A percentile compares a stretch with the other conserved stretches of the same genome.
These are phyloP conservation scores for Nakazawaea anatomiae DNA, from an alignment of 805 yeast genomes.

Conservation along the genomic window DNA sequence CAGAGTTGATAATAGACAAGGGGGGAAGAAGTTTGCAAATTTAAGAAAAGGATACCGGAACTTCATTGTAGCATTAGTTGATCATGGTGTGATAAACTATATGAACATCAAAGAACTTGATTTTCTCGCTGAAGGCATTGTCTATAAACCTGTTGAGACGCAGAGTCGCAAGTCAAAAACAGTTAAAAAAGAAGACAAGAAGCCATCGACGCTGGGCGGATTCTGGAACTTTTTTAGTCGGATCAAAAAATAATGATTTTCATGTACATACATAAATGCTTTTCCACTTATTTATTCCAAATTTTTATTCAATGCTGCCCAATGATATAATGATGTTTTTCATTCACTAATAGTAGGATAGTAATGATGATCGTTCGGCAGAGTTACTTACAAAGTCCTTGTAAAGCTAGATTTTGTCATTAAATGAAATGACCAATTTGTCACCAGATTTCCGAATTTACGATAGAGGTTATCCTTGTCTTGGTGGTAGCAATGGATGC, in stretches of 20 bases:
- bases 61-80: slow-evolving; percentile 64
- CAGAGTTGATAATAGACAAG: not conserved
- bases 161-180: no score
- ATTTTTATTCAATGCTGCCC: no score
- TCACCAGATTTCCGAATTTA: no score
- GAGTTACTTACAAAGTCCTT: no score
- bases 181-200: not conserved
- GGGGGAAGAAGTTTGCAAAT: slow-evolving; percentile 26
- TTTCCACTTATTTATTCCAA: no score
- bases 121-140: slow-evolving; percentile 27
- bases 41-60: slow-evolving; percentile 49
- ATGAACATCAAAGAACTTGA: slow-evolving; percentile 45
- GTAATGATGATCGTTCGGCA: no score
- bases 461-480: no score
- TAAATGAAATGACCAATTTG: no score
- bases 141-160: slow-evolving; percentile 16
- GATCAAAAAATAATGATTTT: not conserved
- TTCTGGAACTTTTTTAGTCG: not conserved
- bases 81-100: slow-evolving; percentile 70
- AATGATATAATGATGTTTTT: no score
- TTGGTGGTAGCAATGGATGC: no score
- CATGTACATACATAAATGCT: not conserved
- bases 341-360: no score
- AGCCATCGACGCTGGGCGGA: not conserved
- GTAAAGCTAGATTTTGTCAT: no score